Conservation (phyloP, 225 moss, liverwort and hornwort genomes). For the Pseudisothecium myosuroides region DNA sequence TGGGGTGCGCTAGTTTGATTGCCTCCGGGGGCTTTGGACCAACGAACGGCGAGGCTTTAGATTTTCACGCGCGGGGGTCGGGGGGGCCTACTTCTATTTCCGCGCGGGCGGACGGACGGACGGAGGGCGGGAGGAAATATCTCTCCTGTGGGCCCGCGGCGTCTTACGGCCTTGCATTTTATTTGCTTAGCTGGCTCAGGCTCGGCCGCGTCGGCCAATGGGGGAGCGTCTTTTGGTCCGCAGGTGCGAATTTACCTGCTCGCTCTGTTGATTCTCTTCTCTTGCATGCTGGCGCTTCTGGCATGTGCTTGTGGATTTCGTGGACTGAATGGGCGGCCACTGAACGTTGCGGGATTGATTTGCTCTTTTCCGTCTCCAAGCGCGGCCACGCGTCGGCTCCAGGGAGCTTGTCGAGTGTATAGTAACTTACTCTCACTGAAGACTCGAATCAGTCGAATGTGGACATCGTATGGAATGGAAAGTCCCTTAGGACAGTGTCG, state of each 20-base stretch:
- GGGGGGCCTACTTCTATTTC: background rate
- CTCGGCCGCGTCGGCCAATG: background rate
- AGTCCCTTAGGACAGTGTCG: too few species aligned
- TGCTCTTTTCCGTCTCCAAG: background rate
- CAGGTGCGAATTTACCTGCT: background rate
- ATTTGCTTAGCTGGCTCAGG: background rate
- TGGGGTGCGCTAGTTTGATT: background rate
- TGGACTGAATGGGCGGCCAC: background rate
- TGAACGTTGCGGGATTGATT: background rate
- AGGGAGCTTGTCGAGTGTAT: too few species aligned
- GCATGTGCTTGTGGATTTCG: background rate
- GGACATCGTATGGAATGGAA: too few species aligned
- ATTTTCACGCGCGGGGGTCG: background rate
- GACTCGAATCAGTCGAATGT: too few species aligned
- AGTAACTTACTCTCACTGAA: too few species aligned
- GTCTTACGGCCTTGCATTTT: background rate
- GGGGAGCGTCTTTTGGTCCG: background rate
- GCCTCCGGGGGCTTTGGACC: background rate
- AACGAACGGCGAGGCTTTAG: background rate
- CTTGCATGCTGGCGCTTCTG: too few species aligned
- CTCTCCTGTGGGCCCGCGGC: background rate
- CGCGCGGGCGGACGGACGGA: background rate
- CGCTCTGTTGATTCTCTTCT: background rate
- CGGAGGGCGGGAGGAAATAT: background rate
- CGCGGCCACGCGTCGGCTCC: too few species aligned